These are phyloP conservation scores for Pythium insidiosum DNA, from an alignment of 352 stramenopile species.

Conservation along the genomic window DNA sequence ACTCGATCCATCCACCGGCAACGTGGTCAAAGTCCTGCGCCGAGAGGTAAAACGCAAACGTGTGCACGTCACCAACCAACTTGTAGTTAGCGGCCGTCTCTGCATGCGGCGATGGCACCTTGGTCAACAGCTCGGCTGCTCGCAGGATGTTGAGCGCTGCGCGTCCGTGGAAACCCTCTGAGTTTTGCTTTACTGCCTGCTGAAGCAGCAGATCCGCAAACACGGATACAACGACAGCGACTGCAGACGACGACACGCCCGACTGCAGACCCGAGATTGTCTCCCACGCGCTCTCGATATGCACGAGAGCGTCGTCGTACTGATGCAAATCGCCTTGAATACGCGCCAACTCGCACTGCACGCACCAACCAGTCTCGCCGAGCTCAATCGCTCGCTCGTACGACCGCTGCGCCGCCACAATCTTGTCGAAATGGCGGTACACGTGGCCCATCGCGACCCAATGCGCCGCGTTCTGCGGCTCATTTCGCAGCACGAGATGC, in stretches of 20 bases:
- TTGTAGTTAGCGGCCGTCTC: conserved; percentile 22
- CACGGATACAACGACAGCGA: conserved; percentile 35
- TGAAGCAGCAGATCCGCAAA: conserved; percentile 68
- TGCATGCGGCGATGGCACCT: background rate
- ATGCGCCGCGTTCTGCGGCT: conserved; percentile 47
- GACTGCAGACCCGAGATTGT: too few relatives aligned
- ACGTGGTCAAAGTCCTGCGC: conserved; percentile 38
- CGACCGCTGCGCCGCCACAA: conserved; percentile 69
- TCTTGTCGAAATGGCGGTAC: conserved; percentile 75
- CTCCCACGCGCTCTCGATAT: conserved; percentile 44
- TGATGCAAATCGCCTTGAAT: conserved; percentile 67
- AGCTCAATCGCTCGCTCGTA: conserved; percentile 74
- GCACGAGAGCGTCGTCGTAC: conserved; percentile 62
- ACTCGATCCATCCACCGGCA: conserved; percentile 42
- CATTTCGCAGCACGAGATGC: conserved; percentile 66
- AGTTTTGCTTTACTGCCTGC: conserved; percentile 68
- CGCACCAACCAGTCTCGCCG: conserved; percentile 52
- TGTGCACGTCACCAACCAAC: conserved; percentile 73
- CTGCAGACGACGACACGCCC: too few relatives aligned
- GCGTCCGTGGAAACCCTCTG: conserved; percentile 66
- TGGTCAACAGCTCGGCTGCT: conserved; percentile 35
- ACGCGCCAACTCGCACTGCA: conserved; percentile 68
- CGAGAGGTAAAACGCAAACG: conserved; percentile 78
- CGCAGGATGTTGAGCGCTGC: conserved; percentile 52
- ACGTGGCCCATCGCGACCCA: conserved; percentile 75